Evolutionary conservation across 257 asterid species (phyloP).

Genomic region (Solanum bulbocastanum): DNA sequence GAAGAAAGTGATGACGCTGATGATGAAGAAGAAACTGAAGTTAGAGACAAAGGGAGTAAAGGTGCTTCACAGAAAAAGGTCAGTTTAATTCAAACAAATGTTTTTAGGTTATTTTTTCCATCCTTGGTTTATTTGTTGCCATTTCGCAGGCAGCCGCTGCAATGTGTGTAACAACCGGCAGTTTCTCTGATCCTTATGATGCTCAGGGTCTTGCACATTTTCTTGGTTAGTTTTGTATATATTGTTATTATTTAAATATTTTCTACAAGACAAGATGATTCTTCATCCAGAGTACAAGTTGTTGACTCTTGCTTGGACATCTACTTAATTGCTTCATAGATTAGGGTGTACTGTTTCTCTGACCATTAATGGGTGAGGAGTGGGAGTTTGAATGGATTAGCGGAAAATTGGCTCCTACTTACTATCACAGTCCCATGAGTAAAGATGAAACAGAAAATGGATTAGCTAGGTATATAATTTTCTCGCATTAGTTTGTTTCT

Average conservation of each 20-base stretch:
- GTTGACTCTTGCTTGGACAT: not conserved
- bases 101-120: not conserved
- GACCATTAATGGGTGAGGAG: not conserved
- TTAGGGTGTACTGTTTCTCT: not conserved
- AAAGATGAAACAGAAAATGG: not conserved
- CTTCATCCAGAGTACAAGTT: not conserved
- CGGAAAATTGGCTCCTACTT: not conserved
- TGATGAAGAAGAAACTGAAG: conserved; percentile 24
- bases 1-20: conserved; percentile 30
- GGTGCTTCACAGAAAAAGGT: conserved; percentile 70
- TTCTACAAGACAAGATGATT: not conserved
- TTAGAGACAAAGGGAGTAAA: conserved; percentile 20
- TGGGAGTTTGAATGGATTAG: not conserved
- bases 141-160: conserved; percentile 93
- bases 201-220: conserved; percentile 98
- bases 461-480: not conserved
- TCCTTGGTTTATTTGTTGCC: not conserved
- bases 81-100: not conserved
- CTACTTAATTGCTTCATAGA: not conserved
- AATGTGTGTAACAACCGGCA: conserved; percentile 88
- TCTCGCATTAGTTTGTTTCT: not conserved
- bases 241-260: not conserved
- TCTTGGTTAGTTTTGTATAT: conserved; percentile 43
- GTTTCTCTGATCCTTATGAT: conserved; percentile 86
- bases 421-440: not conserved